Evolutionary conservation across 805 yeast species (phyloP), one percentile per base, ranked within the genome.

Genomic region (Kockiozyma suomiensis): DNA sequence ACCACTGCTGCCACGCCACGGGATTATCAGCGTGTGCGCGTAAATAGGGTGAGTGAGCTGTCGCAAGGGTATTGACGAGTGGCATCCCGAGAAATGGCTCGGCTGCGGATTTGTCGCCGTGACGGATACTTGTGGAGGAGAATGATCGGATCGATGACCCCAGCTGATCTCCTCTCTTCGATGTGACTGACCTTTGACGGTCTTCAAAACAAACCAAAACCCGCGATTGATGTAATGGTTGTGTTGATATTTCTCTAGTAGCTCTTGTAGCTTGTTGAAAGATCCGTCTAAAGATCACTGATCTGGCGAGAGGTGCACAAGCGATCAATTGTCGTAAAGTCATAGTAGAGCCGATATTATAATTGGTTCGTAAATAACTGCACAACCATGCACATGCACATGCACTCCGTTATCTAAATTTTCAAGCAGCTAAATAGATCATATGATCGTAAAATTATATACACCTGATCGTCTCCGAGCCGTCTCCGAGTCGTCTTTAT

Each of bases 1-100:
- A 60, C 78, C 78, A 75, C 51, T 70, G 68, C 56, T 71, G 73
- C 78, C 78, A 75, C 13, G 72, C 73, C 8, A 74, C 75, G 3
- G 77, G 76, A 54, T 73, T 63, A 32, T 50, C 53, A 17, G 52
- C 66, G 43, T 64, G 67, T 10, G 65, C 59, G 5, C 61, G 55
- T 21, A 64, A 41, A 46, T 64, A 64, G n/a, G 67, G 66, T 19
- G 60, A 52, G 45, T 54, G 54, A 3, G 67, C 57, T 1, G 35
- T 26, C 4, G 45, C 49, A 2, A 64, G 63, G 7, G 63, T 58
- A 35, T 64, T 64, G 23, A 62, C 61, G 13, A 62, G 52, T 26
- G 65, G 65, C 64, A 62, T 49, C 15, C 57, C 62, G 23, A 58
- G 57, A 33, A 58, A 54, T 15, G 59, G 51, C n/a, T 50, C 54